Conservation (phyloP, 345 rosid species). For the Corymbia maculata region DNA sequence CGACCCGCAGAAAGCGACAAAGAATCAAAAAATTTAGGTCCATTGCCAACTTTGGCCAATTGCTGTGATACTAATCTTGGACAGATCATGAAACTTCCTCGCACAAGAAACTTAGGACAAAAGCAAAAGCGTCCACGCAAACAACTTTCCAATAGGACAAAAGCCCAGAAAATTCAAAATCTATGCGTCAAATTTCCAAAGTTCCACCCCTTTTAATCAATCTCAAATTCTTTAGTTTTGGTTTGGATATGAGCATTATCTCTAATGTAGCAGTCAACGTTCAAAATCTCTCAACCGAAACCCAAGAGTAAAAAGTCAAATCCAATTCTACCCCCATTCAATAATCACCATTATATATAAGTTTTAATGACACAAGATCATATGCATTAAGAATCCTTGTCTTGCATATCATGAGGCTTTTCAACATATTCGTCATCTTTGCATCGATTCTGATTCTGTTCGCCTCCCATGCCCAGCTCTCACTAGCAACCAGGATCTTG, state of each 20-base stretch:
- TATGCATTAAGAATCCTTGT: background rate
- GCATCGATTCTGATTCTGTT: background rate
- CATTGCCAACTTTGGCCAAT: background rate
- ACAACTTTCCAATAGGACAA: background rate
- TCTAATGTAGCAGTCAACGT: conserved; percentile 9
- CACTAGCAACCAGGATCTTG: conserved; percentile 8
- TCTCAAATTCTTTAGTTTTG: background rate
- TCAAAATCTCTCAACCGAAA: conserved; percentile 11
- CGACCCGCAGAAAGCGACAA: background rate
- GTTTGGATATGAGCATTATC: background rate
- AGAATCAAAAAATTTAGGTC: background rate
- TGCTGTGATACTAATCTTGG: background rate
- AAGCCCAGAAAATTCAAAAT: background rate
- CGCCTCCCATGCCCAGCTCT: background rate
- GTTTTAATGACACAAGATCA: background rate
- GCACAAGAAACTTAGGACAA: background rate
- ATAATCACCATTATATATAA: background rate
- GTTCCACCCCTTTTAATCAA: background rate
- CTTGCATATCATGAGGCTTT: background rate
- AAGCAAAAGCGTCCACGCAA: background rate
- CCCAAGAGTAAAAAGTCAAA: background rate
- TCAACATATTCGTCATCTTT: background rate
- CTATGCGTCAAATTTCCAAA: background rate
- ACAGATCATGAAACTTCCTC: background rate
- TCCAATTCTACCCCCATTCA: background rate